phyloP scores from a whole-genome alignment of 1,139 yeast species.

The Saccharomyces hybrid region DNA sequence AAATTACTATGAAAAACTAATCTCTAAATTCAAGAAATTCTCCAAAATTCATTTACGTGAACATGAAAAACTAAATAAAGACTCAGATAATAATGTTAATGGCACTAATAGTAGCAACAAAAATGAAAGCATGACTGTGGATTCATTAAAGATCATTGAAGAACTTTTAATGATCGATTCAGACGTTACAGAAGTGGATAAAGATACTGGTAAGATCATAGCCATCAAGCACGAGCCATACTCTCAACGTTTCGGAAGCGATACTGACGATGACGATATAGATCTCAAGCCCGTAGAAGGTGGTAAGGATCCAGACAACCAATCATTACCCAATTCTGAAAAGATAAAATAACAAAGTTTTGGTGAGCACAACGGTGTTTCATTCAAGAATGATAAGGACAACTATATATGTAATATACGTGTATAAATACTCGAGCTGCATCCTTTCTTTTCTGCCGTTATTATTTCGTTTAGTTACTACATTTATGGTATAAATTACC shows the following conservation, averaged over 20 bases:
- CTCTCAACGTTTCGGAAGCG: neutral
- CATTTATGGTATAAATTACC: neutral
- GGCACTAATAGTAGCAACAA: neutral
- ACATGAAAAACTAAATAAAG: constrained; percentile 15
- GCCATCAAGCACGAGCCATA: constrained; percentile 13
- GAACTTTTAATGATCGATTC: constrained; percentile 31
- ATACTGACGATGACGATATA: neutral
- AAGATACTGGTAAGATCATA: constrained; percentile 21
- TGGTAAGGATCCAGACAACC: neutral
- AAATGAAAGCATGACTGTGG: constrained; percentile 6
- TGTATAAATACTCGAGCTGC: neutral
- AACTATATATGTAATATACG: neutral
- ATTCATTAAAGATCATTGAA: constrained; percentile 27
- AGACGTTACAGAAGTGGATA: constrained; percentile 23
- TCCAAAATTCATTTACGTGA: constrained; percentile 26
- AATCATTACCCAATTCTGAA: neutral
- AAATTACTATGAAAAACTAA: constrained; percentile 29
- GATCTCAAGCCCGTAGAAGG: neutral
- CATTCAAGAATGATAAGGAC: neutral
- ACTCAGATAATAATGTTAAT: neutral
- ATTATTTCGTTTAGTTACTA: neutral
- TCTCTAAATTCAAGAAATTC: constrained; percentile 27
- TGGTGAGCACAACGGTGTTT: neutral
- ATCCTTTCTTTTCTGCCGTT: neutral
- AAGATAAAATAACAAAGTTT: neutral